Percentiles rank a stretch among this genome's conserved stretches.
Conservation (phyloP, 2,329 filamentous ascomycete species). For the Penicillium brevicompactum region DNA sequence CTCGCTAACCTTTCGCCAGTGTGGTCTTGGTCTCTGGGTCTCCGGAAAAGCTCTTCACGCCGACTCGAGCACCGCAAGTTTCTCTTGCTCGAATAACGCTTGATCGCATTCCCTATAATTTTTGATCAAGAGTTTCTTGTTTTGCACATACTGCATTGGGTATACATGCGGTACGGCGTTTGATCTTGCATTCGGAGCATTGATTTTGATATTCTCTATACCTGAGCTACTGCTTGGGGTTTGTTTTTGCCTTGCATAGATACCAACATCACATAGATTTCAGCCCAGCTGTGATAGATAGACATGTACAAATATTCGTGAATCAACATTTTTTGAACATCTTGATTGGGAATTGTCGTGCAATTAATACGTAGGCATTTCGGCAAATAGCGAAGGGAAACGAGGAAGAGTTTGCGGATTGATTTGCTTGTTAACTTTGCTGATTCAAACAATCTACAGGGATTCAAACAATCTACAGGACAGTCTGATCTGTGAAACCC, state of each 20-base stretch:
- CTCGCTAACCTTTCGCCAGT: slow-evolving; percentile 6
- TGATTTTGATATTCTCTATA: neutral
- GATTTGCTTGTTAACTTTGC: no score
- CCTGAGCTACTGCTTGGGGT: neutral
- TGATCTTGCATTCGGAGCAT: neutral
- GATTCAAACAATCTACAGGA: no score
- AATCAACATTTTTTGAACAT: neutral
- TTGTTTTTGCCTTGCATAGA: neutral
- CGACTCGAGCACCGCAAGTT: slow-evolving; percentile 32
- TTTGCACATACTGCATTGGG: neutral
- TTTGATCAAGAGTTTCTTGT: neutral
- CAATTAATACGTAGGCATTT: no score
- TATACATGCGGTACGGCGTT: neutral
- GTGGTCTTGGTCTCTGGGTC: slow-evolving; percentile 38
- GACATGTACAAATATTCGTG: neutral
- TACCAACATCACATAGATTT: neutral
- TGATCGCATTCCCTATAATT: slow-evolving; percentile 7
- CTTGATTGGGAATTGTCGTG: no score
- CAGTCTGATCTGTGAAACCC: no score
- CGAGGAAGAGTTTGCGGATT: no score
- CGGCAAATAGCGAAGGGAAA: no score
- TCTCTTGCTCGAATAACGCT: slow-evolving; percentile 35
- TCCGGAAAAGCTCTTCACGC: slow-evolving; percentile 40
- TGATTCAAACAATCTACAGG: no score
- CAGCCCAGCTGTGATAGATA: neutral